Conservation (phyloP, 805 yeast species). For the Saccharomycopsis fibuligera region DNA sequence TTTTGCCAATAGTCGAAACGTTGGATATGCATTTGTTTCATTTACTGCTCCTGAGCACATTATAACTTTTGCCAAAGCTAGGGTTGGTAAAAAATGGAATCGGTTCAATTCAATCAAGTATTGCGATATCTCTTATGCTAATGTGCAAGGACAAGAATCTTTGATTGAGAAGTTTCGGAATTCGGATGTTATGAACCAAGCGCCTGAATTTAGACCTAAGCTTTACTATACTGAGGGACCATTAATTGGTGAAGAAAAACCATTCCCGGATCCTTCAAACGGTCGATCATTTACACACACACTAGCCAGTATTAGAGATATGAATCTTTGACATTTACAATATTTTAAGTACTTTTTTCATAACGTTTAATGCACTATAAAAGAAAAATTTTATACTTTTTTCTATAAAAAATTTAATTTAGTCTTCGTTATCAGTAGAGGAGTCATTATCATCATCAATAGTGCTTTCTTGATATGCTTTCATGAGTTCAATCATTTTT, state of each 20-base stretch:
- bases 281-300: not conserved
- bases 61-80: slow-evolving; percentile 37
- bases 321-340: not conserved
- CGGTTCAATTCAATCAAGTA: slow-evolving; percentile 42
- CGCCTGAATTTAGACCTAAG: slow-evolving; percentile 41
- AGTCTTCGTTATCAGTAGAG: not conserved
- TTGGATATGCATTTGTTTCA: slow-evolving; percentile 50
- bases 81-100: slow-evolving; percentile 44
- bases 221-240: slow-evolving; percentile 41
- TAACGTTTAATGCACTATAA: not conserved
- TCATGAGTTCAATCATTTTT: slow-evolving; percentile 63
- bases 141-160: slow-evolving; percentile 41
- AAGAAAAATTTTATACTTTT: not conserved
- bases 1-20: slow-evolving; percentile 46
- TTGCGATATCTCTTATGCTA: slow-evolving; percentile 47
- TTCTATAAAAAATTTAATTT: not conserved
- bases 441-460: slow-evolving; percentile 14
- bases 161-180: slow-evolving; percentile 42
- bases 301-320: not conserved
- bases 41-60: slow-evolving; percentile 40
- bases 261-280: slow-evolving; percentile 35
- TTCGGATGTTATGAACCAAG: slow-evolving; percentile 44
- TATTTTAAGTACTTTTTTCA: not conserved
- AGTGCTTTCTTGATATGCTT: slow-evolving; percentile 44
- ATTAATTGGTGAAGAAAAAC: slow-evolving; percentile 35